A percentile compares a stretch with the other conserved stretches of the same genome.
Conservation (phyloP, 192 early-diverging fungal species). For the Linnemannia elongata region DNA sequence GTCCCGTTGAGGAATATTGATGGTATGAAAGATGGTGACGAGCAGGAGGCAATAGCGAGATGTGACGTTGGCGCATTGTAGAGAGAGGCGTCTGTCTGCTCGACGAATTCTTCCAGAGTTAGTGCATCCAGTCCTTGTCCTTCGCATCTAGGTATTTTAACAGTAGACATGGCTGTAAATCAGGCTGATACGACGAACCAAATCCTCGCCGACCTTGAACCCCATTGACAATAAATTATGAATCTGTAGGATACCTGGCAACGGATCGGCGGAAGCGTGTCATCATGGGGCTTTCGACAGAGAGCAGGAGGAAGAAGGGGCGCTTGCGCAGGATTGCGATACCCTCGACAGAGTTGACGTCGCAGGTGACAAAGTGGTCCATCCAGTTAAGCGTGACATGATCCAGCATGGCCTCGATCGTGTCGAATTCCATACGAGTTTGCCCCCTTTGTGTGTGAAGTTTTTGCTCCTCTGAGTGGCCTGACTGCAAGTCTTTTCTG, state of each 20-base stretch:
- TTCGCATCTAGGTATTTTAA: conserved; percentile 10
- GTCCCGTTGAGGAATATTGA: neutral
- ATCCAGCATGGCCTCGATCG: conserved; percentile 68
- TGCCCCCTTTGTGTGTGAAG: neutral
- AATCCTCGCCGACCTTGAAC: neutral
- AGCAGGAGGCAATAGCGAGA: neutral
- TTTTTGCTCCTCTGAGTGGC: neutral
- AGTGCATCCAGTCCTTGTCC: conserved; percentile 18
- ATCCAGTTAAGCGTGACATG: conserved; percentile 85
- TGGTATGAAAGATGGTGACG: conserved; percentile 8
- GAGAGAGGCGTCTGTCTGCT: conserved; percentile 64
- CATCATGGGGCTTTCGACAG: conserved; percentile 85
- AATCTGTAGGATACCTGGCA: conserved; percentile 35
- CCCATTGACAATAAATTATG: neutral
- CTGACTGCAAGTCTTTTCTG: neutral
- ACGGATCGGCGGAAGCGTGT: conserved; percentile 75
- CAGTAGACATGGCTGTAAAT: neutral
- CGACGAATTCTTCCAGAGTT: conserved; percentile 72
- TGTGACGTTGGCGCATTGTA: conserved; percentile 46
- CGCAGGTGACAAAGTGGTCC: conserved; percentile 78
- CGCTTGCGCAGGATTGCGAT: conserved; percentile 78
- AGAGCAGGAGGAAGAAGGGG: conserved; percentile 86
- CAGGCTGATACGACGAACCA: neutral
- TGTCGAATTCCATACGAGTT: conserved; percentile 57
- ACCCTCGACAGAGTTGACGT: conserved; percentile 67